These are phyloP conservation scores for Camellia granthamiana DNA, from an alignment of 148 eudicot genomes.

Conservation along the genomic window DNA sequence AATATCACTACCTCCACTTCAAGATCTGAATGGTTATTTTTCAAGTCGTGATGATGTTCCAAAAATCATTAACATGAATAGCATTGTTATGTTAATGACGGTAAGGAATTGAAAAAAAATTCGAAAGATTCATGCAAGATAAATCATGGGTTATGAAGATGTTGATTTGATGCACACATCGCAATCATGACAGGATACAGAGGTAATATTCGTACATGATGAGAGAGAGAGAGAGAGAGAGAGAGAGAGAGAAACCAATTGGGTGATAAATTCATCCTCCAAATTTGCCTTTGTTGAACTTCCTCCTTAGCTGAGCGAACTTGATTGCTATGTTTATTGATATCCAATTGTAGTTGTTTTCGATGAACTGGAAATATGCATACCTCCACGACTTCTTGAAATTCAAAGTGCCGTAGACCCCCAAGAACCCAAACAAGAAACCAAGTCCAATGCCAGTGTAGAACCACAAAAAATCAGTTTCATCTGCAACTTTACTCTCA, in stretches of 20 bases:
- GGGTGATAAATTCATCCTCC: not conserved
- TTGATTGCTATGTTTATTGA: not conserved
- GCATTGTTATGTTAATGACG: no score
- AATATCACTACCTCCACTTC: no score
- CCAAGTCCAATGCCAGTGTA: not conserved
- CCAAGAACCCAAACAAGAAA: conserved; percentile 9
- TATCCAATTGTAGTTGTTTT: not conserved
- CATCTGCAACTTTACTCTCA: not conserved
- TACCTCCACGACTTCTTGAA: conserved; percentile 5
- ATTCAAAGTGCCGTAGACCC: not conserved
- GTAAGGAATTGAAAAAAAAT: no score
- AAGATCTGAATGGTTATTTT: no score
- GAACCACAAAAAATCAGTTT: not conserved
- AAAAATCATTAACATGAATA: no score
- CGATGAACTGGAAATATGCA: not conserved
- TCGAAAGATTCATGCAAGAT: no score
- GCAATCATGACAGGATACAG: no score
- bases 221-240: no score
- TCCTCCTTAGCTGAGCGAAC: not conserved
- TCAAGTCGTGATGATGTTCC: no score
- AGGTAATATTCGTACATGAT: not conserved
- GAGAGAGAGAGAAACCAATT: not conserved
- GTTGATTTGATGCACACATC: no score
- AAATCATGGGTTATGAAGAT: no score
- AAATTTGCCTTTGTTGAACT: not conserved